phyloP scores from a whole-genome alignment of 2,329 filamentous ascomycete species.

The Coleophoma cylindrospora region DNA sequence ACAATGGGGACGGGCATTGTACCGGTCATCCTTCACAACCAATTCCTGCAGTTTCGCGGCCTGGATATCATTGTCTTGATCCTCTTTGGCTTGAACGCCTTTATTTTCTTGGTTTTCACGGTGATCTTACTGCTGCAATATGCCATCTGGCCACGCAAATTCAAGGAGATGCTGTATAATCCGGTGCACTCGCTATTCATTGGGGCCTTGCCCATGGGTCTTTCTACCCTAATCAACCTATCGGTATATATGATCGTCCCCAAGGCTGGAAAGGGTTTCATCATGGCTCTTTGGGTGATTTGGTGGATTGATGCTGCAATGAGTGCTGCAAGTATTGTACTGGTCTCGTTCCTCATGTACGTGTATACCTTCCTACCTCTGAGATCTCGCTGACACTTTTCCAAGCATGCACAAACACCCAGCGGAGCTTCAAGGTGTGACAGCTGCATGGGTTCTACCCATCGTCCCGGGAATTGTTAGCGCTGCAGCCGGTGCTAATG shows the following conservation, averaged over 20 bases:
- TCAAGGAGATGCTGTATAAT: slow-evolving; percentile 1
- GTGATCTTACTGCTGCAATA: not conserved
- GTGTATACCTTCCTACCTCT: not conserved
- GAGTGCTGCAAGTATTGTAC: slow-evolving; percentile 44
- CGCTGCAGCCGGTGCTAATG: slow-evolving; percentile 54
- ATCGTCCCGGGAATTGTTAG: slow-evolving; percentile 62
- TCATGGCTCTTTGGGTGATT: slow-evolving; percentile 37
- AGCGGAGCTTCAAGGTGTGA: slow-evolving; percentile 46
- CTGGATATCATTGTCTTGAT: not conserved
- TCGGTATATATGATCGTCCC: slow-evolving; percentile 32
- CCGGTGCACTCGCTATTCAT: slow-evolving; percentile 46
- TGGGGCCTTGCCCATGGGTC: slow-evolving; percentile 61
- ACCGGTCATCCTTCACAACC: slow-evolving; percentile 2
- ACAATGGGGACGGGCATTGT: slow-evolving; percentile 4
- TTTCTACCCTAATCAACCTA: slow-evolving; percentile 62
- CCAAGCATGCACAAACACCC: slow-evolving; percentile 9
- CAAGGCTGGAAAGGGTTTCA: not conserved
- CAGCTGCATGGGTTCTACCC: slow-evolving; percentile 57
- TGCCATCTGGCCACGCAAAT: not conserved
- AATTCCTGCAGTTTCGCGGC: not conserved
- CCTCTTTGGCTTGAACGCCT: not conserved
- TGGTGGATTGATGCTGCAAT: slow-evolving; percentile 51
- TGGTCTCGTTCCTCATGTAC: slow-evolving; percentile 49
- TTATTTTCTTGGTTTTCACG: not conserved
- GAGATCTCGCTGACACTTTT: not conserved